Evolutionary conservation across 1,284 basidiomycete species (phyloP), one percentile per base, ranked within the genome.

Genomic region (Irpex rosettiformis): DNA sequence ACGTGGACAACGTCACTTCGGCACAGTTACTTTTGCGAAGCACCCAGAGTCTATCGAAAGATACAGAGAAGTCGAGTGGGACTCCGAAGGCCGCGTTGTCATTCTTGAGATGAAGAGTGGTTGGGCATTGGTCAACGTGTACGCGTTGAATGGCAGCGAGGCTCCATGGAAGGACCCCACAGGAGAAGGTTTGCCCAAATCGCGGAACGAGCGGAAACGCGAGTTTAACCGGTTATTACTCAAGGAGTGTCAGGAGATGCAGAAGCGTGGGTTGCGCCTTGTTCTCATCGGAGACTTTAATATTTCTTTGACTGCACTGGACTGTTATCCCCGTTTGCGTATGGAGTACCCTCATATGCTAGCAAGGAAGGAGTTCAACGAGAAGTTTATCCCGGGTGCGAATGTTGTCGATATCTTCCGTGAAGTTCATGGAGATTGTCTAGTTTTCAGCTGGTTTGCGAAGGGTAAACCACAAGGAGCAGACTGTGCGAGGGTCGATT

Each of bases 281-380:
- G 67, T 69, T 24, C 62, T 70, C 43, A 60, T 67, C 37, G 67
- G 67, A 8, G 67, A 70, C 62, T 70, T 69, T 62, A 69, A 70
- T 58, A 66, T 69, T 47, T 64, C 67, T 29, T 60, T 68, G 33
- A 58, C 60, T 22, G 55, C 60, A 56, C 47, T 37, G 18, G 69
- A 69, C 60, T 67, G 67, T 52, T 58, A 62, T 42, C 67, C 69
- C 5, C 62, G 65, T 16, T 57, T 68, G 43, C 63, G 66, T 51
- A 66, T 64, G 52, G 66, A 67, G 57, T 67, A 69, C 45, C 68
- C 65, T 18, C 64, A 68, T 28, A 60, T 62, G 28, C 61, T 67
- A 10, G 65, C 66, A 21, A 52, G 69, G 27, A 54, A 60, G 48
- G 65, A 69, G 59, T 69, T 70, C 56, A 65, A 52, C 55, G 65